Conservation (phyloP, 1,284 basidiomycete species). For the Wallemia hederae region DNA sequence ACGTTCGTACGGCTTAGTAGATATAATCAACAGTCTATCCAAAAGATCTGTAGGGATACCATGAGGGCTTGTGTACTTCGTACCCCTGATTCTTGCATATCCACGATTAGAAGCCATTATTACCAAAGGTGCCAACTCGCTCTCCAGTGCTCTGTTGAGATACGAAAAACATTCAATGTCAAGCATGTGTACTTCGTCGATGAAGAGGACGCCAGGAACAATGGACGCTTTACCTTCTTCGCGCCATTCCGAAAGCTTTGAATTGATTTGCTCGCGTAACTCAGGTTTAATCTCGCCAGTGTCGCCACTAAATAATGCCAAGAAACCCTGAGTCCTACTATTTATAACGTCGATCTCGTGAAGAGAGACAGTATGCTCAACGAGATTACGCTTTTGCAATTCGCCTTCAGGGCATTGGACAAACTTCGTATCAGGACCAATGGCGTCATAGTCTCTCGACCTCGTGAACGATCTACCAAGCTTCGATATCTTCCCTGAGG, state of each 20-base stretch:
- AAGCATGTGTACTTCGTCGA: constrained; percentile 95
- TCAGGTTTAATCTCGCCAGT: constrained; percentile 98
- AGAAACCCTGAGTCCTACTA: constrained; percentile 67
- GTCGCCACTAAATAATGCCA: constrained; percentile 43
- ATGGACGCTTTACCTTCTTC: constrained; percentile 98
- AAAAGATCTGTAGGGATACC: constrained; percentile 82
- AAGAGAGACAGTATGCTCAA: constrained; percentile 83
- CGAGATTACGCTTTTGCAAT: constrained; percentile 85
- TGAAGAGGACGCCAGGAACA: constrained; percentile 76
- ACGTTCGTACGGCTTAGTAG: constrained; percentile 58
- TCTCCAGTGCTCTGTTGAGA: constrained; percentile 81
- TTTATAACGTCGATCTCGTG: constrained; percentile 99
- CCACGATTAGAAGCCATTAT: constrained; percentile 97
- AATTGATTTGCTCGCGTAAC: constrained; percentile 80
- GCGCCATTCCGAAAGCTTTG: constrained; percentile 87
- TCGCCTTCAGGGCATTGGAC: constrained; percentile 95
- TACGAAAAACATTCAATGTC: constrained; percentile 99
- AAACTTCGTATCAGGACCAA: constrained; percentile 96
- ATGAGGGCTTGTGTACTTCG: constrained; percentile 75
- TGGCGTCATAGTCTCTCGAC: constrained; percentile 91
- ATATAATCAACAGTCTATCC: constrained; percentile 83
- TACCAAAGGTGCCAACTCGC: constrained; percentile 72
- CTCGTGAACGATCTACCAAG: constrained; percentile 82
- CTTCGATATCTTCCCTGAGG: constrained; percentile 87
- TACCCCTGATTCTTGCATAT: constrained; percentile 78